Evolutionary conservation across 208 protist genomes (phyloP), one percentile per base, ranked within the genome.

Genomic region (Acanthamoeba castellanii): DNA sequence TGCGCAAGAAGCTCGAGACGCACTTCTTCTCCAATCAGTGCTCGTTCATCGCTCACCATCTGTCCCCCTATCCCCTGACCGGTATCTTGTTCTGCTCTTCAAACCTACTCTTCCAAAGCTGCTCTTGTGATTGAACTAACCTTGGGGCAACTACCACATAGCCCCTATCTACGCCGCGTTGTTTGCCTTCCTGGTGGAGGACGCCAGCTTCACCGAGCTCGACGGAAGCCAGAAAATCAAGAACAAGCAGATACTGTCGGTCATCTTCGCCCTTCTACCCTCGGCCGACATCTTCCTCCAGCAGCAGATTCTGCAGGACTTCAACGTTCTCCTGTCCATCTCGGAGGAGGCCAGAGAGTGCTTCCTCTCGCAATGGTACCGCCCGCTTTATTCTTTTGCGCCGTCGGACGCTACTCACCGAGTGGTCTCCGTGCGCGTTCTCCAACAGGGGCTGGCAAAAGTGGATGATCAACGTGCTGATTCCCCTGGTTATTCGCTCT

Each of bases 211-310:
- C 59, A 91, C 84, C 59, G 84, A 91, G 34, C 84, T 91, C 25
- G 84, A 91, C 84, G 84, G 84, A 18, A 91, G 30, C 22, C 84
- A 91, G 25, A 91, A 91, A n/a, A 91, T 91, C 50, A 91, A 91
- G 55, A 91, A 91, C 84, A 91, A 91, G 52, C 84, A 91, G 42
- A 91, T 91, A 3, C 52, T 91, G 1, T 45, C 84, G 30, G 84
- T 91, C 55, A 91, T 91, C 84, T 91, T 91, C 47, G 84, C 84
- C 22, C 84, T 91, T 8, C 20, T 91, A 14, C 84, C 84, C 9
- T 91, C 84, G 42, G 84, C 84, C 34, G 84, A 91, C 55, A 91
- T 91, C 84, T 91, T 91, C 57, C 84, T 91, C 7, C 84, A 91
- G 52, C 84, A 91, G 42, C 84, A 91, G 30, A 50, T 91, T 18